Conservation (phyloP, 768 basidiomycete species). For the Amanita inopinata region DNA sequence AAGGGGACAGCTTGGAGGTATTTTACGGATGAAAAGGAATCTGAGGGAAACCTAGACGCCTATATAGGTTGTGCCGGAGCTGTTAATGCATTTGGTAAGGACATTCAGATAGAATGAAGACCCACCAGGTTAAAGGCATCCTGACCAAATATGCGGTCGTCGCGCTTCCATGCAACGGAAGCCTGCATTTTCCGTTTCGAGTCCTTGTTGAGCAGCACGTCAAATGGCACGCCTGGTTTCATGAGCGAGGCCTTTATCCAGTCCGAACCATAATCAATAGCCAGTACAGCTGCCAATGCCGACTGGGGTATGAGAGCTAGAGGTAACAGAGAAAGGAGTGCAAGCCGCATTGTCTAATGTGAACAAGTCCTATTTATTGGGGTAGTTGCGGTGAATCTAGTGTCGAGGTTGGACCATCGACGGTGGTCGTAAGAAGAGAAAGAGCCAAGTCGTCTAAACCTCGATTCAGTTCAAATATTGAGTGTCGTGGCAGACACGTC, state of each 20-base stretch:
- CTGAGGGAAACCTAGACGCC: constrained; percentile 87
- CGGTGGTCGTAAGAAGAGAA: neutral
- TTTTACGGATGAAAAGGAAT: constrained; percentile 83
- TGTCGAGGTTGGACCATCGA: neutral
- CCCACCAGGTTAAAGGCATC: constrained; percentile 86
- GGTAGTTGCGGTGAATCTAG: neutral
- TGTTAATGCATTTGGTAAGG: neutral
- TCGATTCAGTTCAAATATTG: too few species aligned
- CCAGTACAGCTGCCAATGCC: constrained; percentile 70
- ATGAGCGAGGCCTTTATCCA: constrained; percentile 95
- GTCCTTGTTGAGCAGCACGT: constrained; percentile 93
- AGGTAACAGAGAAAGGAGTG: constrained; percentile 26
- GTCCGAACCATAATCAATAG: constrained; percentile 97
- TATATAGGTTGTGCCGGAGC: constrained; percentile 24
- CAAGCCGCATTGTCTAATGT: too few species aligned
- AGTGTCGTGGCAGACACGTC: constrained; percentile 30
- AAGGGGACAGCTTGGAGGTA: constrained; percentile 66
- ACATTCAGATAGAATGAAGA: constrained; percentile 10
- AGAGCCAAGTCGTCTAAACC: neutral
- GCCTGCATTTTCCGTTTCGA: constrained; percentile 94
- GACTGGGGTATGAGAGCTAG: constrained; percentile 29
- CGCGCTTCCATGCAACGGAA: constrained; percentile 85
- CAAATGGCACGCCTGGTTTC: constrained; percentile 91
- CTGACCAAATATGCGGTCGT: constrained; percentile 79
- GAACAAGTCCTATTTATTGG: too few species aligned